Evolutionary conservation across 2,329 filamentous ascomycete species (phyloP).

Genomic region (Penicillium italicum): DNA sequence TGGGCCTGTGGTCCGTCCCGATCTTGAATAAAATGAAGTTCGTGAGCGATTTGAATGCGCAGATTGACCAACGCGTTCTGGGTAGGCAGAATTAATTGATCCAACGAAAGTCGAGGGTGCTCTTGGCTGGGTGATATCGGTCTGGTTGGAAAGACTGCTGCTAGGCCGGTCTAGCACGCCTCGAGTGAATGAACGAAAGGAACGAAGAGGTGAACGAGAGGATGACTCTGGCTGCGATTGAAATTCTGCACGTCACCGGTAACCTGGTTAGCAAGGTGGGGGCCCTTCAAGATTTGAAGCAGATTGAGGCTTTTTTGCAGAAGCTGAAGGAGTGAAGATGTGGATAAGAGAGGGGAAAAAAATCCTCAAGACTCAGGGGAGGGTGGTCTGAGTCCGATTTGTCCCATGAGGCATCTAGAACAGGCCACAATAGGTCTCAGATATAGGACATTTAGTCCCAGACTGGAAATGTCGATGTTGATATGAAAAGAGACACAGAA

Average conservation of each 20-base stretch:
- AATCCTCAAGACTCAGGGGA: conserved; percentile 1
- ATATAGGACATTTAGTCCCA: conserved; percentile 13
- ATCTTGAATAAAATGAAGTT: conserved; percentile 37
- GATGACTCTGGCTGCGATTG: conserved; percentile 31
- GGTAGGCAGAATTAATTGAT: conserved; percentile 19
- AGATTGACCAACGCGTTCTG: conserved; percentile 17
- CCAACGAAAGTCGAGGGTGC: conserved; percentile 25
- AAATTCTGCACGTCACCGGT: conserved; percentile 26
- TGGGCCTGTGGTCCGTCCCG: conserved; percentile 57
- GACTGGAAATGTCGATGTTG: not conserved
- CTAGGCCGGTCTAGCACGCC: conserved; percentile 27
- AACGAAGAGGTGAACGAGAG: conserved; percentile 32
- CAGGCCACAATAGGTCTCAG: conserved; percentile 16
- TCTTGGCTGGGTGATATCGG: conserved; percentile 24
- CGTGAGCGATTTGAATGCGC: conserved; percentile 32
- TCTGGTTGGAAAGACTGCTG: conserved; percentile 29
- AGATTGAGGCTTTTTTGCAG: not conserved
- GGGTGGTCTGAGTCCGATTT: not conserved
- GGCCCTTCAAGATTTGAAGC: not conserved
- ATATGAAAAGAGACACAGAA: not conserved
- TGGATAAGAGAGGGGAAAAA: conserved; percentile 3
- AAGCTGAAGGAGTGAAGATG: conserved; percentile 7
- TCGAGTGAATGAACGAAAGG: conserved; percentile 32
- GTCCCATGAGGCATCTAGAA: conserved; percentile 1
- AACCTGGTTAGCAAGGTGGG: conserved; percentile 24